Evolutionary conservation across 1,139 yeast genomes (phyloP).

Genomic region (Saccharomycopsis hybrid): DNA sequence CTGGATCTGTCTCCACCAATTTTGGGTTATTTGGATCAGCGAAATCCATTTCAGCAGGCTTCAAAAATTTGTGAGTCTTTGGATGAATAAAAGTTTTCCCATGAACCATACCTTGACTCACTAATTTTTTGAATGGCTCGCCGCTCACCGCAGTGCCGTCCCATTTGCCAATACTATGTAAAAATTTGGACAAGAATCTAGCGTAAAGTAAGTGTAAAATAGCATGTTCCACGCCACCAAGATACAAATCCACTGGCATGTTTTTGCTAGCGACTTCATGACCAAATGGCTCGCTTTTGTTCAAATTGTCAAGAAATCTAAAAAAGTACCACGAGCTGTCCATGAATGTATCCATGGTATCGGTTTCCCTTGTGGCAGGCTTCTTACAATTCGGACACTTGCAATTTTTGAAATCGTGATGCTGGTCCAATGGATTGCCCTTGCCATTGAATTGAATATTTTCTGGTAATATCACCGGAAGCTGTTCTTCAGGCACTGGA

Average conservation of each 20-base stretch:
- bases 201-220: constrained; percentile 83
- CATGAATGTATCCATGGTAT: constrained; percentile 97
- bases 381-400: constrained; percentile 77
- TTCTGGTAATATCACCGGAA: constrained; percentile 79
- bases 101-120: constrained; percentile 98
- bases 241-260: constrained; percentile 83
- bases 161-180: constrained; percentile 59
- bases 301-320: constrained; percentile 73
- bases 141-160: constrained; percentile 43
- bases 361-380: constrained; percentile 82
- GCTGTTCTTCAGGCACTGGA: constrained; percentile 78
- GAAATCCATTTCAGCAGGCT: constrained; percentile 58
- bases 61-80: constrained; percentile 62
- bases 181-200: constrained; percentile 75
- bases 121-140: constrained; percentile 74
- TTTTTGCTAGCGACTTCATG: constrained; percentile 42
- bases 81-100: constrained; percentile 81
- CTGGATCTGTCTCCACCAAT: constrained; percentile 30
- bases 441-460: constrained; percentile 35
- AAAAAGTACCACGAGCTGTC: constrained; percentile 96
- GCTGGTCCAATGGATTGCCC: constrained; percentile 67
- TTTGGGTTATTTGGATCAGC: constrained; percentile 37
- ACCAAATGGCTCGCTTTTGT: constrained; percentile 46
- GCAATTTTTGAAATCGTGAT: constrained; percentile 65
- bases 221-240: constrained; percentile 97